Base-by-base conservation (phyloP, 768 basidiomycete species). In the Lentinus tigrinus region DNA sequence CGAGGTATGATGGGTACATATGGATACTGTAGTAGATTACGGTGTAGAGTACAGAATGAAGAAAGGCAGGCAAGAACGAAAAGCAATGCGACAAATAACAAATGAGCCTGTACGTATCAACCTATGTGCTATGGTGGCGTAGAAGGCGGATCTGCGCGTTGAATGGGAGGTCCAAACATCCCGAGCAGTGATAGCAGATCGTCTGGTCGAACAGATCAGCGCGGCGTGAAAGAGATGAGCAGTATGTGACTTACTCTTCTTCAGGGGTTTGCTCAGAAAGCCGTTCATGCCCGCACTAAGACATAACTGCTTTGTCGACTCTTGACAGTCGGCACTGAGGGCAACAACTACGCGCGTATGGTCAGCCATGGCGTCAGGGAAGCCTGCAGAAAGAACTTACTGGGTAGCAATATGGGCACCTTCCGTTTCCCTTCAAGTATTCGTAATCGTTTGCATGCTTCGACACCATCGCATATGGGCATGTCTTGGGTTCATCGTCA, bases 201-300 rank as follows among this genome's bases (percentile, higher is more conserved):
- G 47, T 70, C 85, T 87, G 56, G 19, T 26, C 24, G 47, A 27
- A 14, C 26, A 8, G 2, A 24, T 55, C 38, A 39, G 52, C 21
- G 8, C 37, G 39, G 17, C 27, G 23, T 34, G 39, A 27, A 39
- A 14, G 46, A 23, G 14, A 5, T 16, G 16, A 24, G 40, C 16
- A 2, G 6, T 4, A 17, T 3, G 58, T 51, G 27, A 53, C 74
- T 59, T 58, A 84, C 85, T 73, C 66, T 82, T 85, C 64, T 77
- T 82, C 39, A 89, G 72, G 13, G 89, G 89, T 71, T 91, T 91
- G 66, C 83, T 87, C 62, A 89, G 81, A 69, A 89, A 91, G 3
- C 78, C 76, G 64, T 89, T 88, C 89, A 91, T 91, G 10, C 89
- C 89, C 3, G 87, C 85, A 61, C 85, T 88, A n/a, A 89, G 70